Evolutionary conservation across 164 flowering plant species (phyloP), one percentile per base, ranked within the genome.

Genomic region (Protea cynaroides): DNA sequence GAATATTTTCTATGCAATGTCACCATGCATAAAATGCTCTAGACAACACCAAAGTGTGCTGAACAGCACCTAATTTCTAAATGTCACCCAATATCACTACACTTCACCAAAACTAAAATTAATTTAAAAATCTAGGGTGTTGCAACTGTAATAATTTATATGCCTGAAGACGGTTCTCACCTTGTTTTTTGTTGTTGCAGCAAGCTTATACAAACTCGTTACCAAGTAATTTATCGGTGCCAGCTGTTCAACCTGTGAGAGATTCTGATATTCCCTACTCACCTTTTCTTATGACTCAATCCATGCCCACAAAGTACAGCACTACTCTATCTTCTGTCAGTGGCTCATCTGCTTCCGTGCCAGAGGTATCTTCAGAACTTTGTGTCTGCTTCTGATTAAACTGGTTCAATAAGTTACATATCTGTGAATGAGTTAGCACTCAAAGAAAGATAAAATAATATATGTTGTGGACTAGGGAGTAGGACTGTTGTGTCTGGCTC

Each of bases 181-280:
- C 15, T n/a, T 56, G 22, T 0, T 44, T 68, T 29, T 58, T 61
- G 56, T 49, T 73, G n/a, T 49, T 12, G 17, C 77, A 77, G 84
- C 97, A 85, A 78, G 80, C 83, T 51, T 83, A 87, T 71, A 59
- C 93, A 65, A 88, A 73, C 79, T 79, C 97, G 12, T 72, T 87
- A 44, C 91, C 89, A 19, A 80, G 80, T 72, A 64, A 81, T 61
- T 70, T 85, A 72, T 74, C 84, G 81, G 76, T 88, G n/a, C 81
- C 93, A 64, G 66, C 77, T 62, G 81, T 71, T 64, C 97, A 83
- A 64, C 72, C 88, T 58, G 74, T 67, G 19, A 82, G 90, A 68
- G 99, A 92, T 67, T 68, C 85, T 70, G 99, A 92, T 69, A 69
- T 78, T 71, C 74, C 84, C 2, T 88, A 83, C 70, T 90, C 96